Evolutionary conservation across 176 grass and related monocot species (phyloP), one percentile per base, ranked within the genome.

Genomic region (Oryza glaberrima): DNA sequence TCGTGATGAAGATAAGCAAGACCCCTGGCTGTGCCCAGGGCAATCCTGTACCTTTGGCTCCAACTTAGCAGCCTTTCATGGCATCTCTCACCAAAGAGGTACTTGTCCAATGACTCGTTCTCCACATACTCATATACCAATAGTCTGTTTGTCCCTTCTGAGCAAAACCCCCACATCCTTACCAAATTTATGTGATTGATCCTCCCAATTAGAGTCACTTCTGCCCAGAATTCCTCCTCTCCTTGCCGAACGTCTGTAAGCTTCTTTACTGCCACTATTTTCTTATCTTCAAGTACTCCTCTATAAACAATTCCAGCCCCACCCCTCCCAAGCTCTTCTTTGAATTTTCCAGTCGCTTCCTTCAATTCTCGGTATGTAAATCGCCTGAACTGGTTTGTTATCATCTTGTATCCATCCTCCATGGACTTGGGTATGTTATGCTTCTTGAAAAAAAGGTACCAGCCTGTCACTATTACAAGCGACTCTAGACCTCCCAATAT

Each of bases 1-100:
- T 94, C 94, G 12, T 97, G 94, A 77, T 94, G 94, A 54, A 97
- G 92, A 82, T 94, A 97, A 32, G 92, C 90, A 34, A 97, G 88
- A 8, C 92, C 94, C 64, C 83, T 94, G 41, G 94, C 83, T 10
- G 81, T 70, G 20, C 92, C 88, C 25, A 94, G 10, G 20, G 92
- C 86, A 40, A 97, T 89, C 82, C 84, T 97, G 73, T 81, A 94
- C 78, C 94, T 90, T 76, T 94, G 72, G 60, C 69, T 89, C 94
- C 94, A 97, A 30, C 71, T 52, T 66, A 97, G 83, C 67, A 83
- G 23, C 40, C 32, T 77, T 67, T 90, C 65, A 0, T 73, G 84
- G 72, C 82, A 88, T 79, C 82, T 75, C 16, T 91, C 65, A 3
- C 67, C 80, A 67, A 92, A 97, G 17, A 97, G 84, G 77, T 88